phyloP scores from a whole-genome alignment of 1,284 basidiomycete genomes.

The Ceratobasidium sp. region DNA sequence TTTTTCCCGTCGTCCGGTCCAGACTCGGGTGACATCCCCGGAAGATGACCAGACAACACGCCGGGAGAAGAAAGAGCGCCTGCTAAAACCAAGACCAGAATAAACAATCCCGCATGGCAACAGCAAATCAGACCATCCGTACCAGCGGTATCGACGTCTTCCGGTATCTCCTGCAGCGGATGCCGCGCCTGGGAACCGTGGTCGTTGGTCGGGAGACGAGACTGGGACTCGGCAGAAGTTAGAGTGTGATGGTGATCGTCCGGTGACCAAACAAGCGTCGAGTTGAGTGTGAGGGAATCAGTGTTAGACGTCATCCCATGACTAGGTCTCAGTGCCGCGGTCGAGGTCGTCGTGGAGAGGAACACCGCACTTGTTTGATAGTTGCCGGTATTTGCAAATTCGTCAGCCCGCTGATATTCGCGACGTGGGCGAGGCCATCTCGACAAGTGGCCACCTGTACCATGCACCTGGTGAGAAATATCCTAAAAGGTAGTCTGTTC shows the following conservation, averaged over 20 bases:
- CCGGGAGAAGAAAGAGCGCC: background rate
- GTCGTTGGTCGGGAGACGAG: constrained; percentile 1
- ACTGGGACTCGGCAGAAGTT: constrained; percentile 2
- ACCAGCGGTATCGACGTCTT: constrained; percentile 6
- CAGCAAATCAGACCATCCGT: background rate
- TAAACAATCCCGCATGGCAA: background rate
- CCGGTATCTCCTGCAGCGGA: background rate
- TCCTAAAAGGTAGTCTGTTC: too few relatives aligned
- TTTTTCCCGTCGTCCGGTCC: background rate
- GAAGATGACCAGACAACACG: background rate
- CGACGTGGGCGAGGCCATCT: background rate
- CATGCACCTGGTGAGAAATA: too few relatives aligned
- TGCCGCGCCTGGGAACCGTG: background rate
- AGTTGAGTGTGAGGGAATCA: background rate
- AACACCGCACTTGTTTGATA: background rate
- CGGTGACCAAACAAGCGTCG: constrained; percentile 22
- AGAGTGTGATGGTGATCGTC: constrained; percentile 19
- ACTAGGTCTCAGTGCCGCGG: background rate
- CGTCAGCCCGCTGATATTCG: background rate
- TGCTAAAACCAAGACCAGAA: background rate
- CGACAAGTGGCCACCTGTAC: too few relatives aligned
- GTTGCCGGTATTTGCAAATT: constrained; percentile 28
- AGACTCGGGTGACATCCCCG: background rate
- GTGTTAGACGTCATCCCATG: constrained; percentile 35
- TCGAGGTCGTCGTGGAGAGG: background rate